Evolutionary conservation across 2,329 filamentous ascomycete genomes (phyloP).

Genomic region (Aspergillus chevalieri): DNA sequence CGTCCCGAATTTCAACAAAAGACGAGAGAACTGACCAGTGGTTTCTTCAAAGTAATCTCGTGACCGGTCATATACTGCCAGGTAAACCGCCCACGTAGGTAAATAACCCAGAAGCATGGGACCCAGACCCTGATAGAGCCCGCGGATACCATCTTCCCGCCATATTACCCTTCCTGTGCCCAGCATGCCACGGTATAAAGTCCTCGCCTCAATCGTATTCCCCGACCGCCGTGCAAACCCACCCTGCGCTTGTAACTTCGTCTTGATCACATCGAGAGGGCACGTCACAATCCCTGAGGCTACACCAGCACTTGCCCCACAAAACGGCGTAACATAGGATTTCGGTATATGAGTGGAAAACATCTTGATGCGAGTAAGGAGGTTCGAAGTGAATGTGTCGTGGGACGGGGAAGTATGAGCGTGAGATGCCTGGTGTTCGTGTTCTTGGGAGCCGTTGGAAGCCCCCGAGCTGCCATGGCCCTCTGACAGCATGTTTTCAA

Average conservation of each 20-base stretch:
- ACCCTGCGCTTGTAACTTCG: constrained; percentile 91
- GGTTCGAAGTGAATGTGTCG: constrained; percentile 22
- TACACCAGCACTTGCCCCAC: constrained; percentile 83
- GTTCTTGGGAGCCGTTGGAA: constrained; percentile 25
- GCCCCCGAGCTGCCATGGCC: constrained; percentile 33
- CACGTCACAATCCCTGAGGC: constrained; percentile 92
- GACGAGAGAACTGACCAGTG: constrained; percentile 47
- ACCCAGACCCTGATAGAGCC: constrained; percentile 87
- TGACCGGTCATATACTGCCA: constrained; percentile 89
- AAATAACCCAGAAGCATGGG: constrained; percentile 94
- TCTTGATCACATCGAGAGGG: constrained; percentile 98
- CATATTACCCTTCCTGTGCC: constrained; percentile 84
- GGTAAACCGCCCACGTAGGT: constrained; percentile 97
- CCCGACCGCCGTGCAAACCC: constrained; percentile 56
- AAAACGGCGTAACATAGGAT: constrained; percentile 67
- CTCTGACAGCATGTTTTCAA: constrained; percentile 42
- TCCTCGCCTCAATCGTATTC: constrained; percentile 38
- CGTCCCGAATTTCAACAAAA: background rate
- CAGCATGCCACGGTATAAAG: constrained; percentile 74
- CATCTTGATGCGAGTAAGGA: constrained; percentile 34
- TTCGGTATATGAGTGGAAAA: constrained; percentile 47
- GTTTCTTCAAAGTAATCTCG: constrained; percentile 66
- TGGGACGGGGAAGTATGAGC: constrained; percentile 20
- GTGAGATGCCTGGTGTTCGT: constrained; percentile 23
- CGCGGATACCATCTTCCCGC: constrained; percentile 77